Evolutionary conservation across 2,329 filamentous ascomycete species (phyloP).

Genomic region (Cryoendolithus antarcticus): DNA sequence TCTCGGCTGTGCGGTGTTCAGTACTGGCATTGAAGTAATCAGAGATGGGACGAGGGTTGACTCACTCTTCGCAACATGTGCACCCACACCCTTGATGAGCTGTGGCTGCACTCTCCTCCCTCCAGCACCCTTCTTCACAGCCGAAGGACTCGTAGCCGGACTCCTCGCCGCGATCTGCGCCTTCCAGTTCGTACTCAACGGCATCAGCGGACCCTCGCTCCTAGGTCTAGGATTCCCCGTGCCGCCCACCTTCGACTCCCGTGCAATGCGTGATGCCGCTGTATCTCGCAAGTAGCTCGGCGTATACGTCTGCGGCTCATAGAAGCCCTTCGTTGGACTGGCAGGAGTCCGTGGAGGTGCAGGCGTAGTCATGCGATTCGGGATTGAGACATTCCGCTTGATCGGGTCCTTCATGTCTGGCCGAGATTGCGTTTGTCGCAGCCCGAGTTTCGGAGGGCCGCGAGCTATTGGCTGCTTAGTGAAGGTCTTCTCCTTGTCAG

Average conservation of each 20-base stretch:
- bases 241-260: constrained; percentile 44
- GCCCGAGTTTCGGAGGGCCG: constrained; percentile 46
- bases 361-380: constrained; percentile 36
- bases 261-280: constrained; percentile 51
- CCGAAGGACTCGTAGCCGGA: constrained; percentile 37
- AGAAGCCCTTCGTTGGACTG: constrained; percentile 34
- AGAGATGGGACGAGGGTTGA: constrained; percentile 8
- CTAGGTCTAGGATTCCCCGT: constrained; percentile 23
- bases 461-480: constrained; percentile 64
- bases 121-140: constrained; percentile 33
- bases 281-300: constrained; percentile 56
- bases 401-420: constrained; percentile 18
- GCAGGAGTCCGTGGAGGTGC: constrained; percentile 41
- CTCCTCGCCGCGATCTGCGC: constrained; percentile 40
- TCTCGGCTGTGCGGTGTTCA: constrained; percentile 48
- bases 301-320: constrained; percentile 33
- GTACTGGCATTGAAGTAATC: not conserved
- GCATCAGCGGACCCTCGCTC: constrained; percentile 37
- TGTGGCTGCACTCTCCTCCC: constrained; percentile 50
- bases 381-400: constrained; percentile 17
- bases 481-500: constrained; percentile 66
- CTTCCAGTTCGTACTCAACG: constrained; percentile 49
- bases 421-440: constrained; percentile 18
- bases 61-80: constrained; percentile 71
- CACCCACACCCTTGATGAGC: constrained; percentile 72